phyloP scores from a whole-genome alignment of 306 rosid genomes.

The Vigna reflexopilosa region DNA sequence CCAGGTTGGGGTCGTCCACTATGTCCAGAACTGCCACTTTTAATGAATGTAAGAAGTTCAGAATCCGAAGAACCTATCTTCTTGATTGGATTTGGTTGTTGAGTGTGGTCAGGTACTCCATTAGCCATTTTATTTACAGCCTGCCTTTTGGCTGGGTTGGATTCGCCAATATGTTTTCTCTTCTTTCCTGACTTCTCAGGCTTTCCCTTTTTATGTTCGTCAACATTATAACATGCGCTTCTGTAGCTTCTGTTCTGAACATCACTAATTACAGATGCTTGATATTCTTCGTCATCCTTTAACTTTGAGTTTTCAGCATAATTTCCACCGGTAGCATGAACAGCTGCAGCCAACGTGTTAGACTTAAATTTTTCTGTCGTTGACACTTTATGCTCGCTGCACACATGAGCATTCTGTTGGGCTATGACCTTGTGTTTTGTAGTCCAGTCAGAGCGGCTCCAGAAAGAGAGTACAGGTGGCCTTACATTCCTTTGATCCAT shows the following conservation, averaged over 20 bases:
- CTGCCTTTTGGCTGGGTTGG: constrained; percentile 38
- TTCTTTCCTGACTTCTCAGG: constrained; percentile 45
- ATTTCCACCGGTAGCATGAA: neutral
- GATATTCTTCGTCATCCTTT: constrained; percentile 27
- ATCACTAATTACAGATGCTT: constrained; percentile 11
- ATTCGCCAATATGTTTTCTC: constrained; percentile 36
- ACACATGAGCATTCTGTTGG: constrained; percentile 48
- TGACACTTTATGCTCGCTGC: constrained; percentile 26
- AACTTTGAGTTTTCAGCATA: neutral
- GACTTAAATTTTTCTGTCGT: constrained; percentile 29
- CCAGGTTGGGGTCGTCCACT: constrained; percentile 39
- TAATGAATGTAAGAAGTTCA: constrained; percentile 29
- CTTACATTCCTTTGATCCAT: constrained; percentile 58
- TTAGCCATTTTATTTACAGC: constrained; percentile 24
- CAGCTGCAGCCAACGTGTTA: constrained; percentile 18
- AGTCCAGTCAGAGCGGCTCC: constrained; percentile 70
- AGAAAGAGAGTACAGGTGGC: constrained; percentile 61
- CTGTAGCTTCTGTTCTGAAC: constrained; percentile 40
- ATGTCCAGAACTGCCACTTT: constrained; percentile 27
- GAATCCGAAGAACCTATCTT: constrained; percentile 43
- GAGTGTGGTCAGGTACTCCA: constrained; percentile 29
- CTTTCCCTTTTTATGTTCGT: constrained; percentile 19
- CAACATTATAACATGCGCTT: constrained; percentile 22
- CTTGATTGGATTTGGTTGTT: constrained; percentile 39
- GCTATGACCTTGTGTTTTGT: constrained; percentile 59